phyloP scores from a whole-genome alignment of 305 asterid genomes.

The Fraxinus xanthoxyloides region DNA sequence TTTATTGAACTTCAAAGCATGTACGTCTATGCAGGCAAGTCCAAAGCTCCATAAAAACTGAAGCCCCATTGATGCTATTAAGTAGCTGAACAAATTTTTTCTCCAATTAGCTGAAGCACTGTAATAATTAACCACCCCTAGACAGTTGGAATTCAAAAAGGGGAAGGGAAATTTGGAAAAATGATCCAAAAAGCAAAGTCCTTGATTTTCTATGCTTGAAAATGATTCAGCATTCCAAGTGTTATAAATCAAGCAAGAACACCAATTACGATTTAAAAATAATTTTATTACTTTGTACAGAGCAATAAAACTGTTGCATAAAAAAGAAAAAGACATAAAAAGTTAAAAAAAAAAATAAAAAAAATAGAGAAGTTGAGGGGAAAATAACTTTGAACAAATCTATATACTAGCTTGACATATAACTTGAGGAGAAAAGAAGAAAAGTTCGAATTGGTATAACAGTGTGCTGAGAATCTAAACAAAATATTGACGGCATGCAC shows the following conservation, averaged over 20 bases:
- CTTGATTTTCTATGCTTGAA: not conserved
- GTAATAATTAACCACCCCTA: not conserved
- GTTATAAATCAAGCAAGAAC: not conserved
- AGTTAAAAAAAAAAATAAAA: not conserved
- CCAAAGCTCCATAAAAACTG: conserved; percentile 89
- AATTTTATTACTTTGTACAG: not conserved
- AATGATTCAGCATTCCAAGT: not conserved
- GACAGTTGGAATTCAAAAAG: not conserved
- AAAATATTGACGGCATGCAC: not conserved
- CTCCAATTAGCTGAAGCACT: not conserved
- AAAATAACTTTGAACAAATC: not conserved
- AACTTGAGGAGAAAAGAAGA: not conserved
- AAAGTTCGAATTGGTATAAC: not conserved
- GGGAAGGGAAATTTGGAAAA: not conserved
- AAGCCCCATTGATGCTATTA: conserved; percentile 74
- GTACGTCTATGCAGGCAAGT: conserved; percentile 78
- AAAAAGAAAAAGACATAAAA: not conserved
- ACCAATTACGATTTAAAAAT: not conserved
- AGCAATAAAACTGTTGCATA: not conserved
- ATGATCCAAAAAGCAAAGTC: not conserved
- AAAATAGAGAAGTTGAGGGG: not conserved
- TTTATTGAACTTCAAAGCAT: conserved; percentile 75
- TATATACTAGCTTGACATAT: not conserved
- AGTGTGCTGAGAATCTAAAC: not conserved
- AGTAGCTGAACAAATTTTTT: conserved; percentile 54